Evolutionary conservation across 225 moss, liverwort and hornwort genomes (phyloP), one percentile per base, ranked within the genome.

Genomic region (Ulota crispa): DNA sequence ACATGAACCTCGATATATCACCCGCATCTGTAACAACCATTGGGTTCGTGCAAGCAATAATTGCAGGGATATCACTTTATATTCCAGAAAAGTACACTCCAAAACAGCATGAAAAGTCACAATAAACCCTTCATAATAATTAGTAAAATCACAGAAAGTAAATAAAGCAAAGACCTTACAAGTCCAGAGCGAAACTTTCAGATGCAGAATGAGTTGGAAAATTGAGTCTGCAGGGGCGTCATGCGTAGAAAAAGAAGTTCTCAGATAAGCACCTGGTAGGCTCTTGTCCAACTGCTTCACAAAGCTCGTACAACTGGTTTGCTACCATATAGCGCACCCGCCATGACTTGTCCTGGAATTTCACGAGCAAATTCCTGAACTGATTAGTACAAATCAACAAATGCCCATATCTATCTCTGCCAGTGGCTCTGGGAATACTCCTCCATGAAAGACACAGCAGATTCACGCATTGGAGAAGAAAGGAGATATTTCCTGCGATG

Each of bases 271-370:
- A 95, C 95, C 93, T 98, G 78, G 97, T 98, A 26, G 93, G 94
- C 54, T 98, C 97, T 64, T 88, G 93, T 73, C 97, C 97, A 78
- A 98, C 97, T 18, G 94, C 97, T 74, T 95, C 97, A 86, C 97
- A 98, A 54, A 98, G 94, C 89, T 98, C 97, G 82, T 95, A 95
- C 50, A 98, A 86, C 80, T 98, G 95, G 83, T 95, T 98, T 66
- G 97, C 97, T 79, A 98, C 97, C 97, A 98, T 98, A 72, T 98
- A 98, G 36, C 97, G 93, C 42, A 98, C 97, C 72, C 95, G 89
- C 97, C 97, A 98, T 66, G 97, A 98, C 80, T 98, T 98, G 82
- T 98, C 97, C 97, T 98, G 90, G 56, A 69, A 84, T 80, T 14
- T 72, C 62, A 83, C 81, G 76, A n/a, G 28, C 27, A 78, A 83